Evolutionary conservation across 441 rosid species (phyloP).

Genomic region (Adansonia rubrostipa): DNA sequence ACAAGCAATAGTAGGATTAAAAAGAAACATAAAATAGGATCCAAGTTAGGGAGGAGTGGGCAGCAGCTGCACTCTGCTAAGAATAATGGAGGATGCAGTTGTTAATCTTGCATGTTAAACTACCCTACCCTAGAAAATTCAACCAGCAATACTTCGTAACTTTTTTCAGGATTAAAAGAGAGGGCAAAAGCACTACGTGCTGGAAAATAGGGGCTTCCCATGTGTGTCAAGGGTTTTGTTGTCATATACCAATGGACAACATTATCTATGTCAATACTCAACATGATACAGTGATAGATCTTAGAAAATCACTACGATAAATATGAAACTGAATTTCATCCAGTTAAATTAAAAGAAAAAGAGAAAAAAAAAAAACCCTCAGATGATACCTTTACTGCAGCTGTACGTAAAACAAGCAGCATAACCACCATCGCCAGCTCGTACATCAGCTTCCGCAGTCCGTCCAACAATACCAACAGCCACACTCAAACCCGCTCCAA

Average conservation of each 20-base stretch:
- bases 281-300: neutral
- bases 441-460: constrained; percentile 81
- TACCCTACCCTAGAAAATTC: no score
- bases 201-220: neutral
- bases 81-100: no score
- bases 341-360: constrained; percentile 1
- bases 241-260: neutral
- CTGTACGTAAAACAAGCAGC: constrained; percentile 96
- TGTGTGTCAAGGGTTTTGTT: neutral
- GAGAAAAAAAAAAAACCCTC: neutral
- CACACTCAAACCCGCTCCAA: constrained; percentile 92
- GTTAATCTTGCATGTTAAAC: no score
- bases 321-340: neutral
- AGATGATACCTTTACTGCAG: constrained; percentile 82
- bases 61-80: no score
- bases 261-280: neutral
- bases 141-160: no score
- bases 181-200: neutral
- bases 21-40: no score
- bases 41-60: no score
- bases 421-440: constrained; percentile 95
- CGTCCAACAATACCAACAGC: constrained; percentile 81
- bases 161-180: neutral
- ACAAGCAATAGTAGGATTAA: no score
- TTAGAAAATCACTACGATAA: neutral